phyloP scores from a whole-genome alignment of 805 yeast genomes.

The Zygosaccharomyces bisporus region DNA sequence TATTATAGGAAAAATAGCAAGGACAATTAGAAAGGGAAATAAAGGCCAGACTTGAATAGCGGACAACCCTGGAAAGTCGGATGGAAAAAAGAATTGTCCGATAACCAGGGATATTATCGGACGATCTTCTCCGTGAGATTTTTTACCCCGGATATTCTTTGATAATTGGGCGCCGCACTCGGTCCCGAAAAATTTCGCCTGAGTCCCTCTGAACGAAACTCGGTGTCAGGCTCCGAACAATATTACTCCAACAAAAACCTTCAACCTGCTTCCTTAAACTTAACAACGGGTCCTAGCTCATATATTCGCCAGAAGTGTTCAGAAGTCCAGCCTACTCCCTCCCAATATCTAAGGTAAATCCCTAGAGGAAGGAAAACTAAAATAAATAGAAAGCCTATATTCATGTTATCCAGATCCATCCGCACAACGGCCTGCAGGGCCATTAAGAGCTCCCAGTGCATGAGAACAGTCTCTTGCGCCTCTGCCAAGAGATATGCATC shows the following conservation, averaged over 20 bases:
- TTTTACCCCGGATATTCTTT: not conserved
- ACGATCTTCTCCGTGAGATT: too few species aligned
- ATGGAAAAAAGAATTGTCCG: too few species aligned
- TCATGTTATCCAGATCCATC: constrained; percentile 15
- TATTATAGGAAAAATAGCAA: too few species aligned
- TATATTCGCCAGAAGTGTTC: not conserved
- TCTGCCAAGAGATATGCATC: constrained; percentile 17
- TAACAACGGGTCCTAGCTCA: not conserved
- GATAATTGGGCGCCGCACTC: constrained; percentile 5
- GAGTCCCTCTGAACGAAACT: not conserved
- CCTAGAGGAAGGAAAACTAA: constrained; percentile 1
- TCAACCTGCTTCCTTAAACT: not conserved
- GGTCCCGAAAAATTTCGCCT: constrained; percentile 3
- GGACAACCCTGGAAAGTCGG: too few species aligned
- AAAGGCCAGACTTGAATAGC: too few species aligned
- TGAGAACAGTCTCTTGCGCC: constrained; percentile 9
- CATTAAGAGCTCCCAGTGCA: constrained; percentile 10
- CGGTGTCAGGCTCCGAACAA: not conserved
- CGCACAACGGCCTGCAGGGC: constrained; percentile 12
- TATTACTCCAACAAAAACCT: not conserved
- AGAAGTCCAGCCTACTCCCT: not conserved
- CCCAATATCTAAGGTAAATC: not conserved
- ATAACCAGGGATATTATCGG: too few species aligned
- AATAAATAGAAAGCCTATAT: constrained; percentile 1
- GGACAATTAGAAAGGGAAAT: too few species aligned